Conservation (phyloP, 192 early-diverging fungal species). For the Lunasporangiospora selenospora region DNA sequence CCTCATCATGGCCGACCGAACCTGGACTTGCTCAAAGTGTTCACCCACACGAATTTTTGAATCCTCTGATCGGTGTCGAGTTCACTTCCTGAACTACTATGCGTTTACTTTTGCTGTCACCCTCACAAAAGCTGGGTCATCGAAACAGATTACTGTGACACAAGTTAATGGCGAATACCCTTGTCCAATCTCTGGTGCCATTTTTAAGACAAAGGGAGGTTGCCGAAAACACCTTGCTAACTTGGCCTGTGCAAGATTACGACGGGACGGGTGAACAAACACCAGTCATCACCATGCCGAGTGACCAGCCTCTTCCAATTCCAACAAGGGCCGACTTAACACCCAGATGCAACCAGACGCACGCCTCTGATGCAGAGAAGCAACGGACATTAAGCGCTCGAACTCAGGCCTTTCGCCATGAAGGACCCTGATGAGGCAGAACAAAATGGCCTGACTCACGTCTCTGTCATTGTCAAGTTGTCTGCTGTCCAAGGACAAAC, state of each 20-base stretch:
- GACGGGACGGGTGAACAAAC: conserved; percentile 3
- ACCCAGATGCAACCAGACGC: conserved; percentile 19
- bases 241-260: conserved; percentile 10
- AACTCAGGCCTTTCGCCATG: conserved; percentile 15
- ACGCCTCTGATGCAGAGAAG: conserved; percentile 8
- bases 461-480: neutral
- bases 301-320: conserved; percentile 1
- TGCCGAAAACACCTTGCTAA: conserved; percentile 17
- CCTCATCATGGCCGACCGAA: neutral
- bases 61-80: conserved; percentile 3
- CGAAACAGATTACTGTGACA: conserved; percentile 12
- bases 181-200: conserved; percentile 1
- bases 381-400: conserved; percentile 18
- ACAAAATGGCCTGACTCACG: no score
- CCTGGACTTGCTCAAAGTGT: conserved; percentile 9
- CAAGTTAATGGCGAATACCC: conserved; percentile 5
- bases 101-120: neutral
- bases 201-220: conserved; percentile 15
- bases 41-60: conserved; percentile 6
- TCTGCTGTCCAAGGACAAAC: no score
- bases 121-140: conserved; percentile 2
- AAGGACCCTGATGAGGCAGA: conserved; percentile 9
- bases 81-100: conserved; percentile 5
- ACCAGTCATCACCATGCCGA: conserved; percentile 21
- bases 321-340: conserved; percentile 2